Conservation (phyloP, 2,329 filamentous ascomycete species). For the Volutella citrinella region DNA sequence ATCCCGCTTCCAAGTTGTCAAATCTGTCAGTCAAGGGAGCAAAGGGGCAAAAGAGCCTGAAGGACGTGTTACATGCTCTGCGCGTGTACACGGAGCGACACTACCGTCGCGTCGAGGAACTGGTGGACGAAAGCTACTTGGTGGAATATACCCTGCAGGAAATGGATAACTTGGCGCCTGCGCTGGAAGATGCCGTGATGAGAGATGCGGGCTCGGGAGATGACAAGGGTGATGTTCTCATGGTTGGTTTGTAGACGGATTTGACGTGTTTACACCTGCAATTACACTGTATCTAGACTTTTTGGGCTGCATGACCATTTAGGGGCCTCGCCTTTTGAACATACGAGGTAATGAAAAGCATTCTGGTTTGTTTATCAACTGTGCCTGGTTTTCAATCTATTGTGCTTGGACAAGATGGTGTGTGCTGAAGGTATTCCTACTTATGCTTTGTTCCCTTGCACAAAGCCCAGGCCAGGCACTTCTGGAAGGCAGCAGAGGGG, state of each 20-base stretch:
- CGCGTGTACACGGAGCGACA: conserved; percentile 90
- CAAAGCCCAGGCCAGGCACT: too few relatives aligned
- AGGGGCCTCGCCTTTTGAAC: too few relatives aligned
- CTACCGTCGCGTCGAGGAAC: conserved; percentile 82
- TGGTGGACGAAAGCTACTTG: conserved; percentile 91
- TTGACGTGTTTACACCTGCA: conserved; percentile 6
- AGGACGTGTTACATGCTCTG: conserved; percentile 83
- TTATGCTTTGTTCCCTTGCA: too few relatives aligned
- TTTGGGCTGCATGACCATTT: too few relatives aligned
- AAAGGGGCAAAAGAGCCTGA: conserved; percentile 63
- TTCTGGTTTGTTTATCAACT: too few relatives aligned
- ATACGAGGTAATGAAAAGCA: too few relatives aligned
- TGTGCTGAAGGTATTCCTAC: too few relatives aligned
- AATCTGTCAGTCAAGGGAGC: conserved; percentile 61
- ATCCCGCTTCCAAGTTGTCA: conserved; percentile 75
- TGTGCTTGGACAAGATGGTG: too few relatives aligned
- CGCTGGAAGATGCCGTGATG: conserved; percentile 32
- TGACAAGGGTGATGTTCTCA: conserved; percentile 39
- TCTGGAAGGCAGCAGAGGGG: too few relatives aligned
- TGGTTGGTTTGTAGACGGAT: conserved; percentile 32
- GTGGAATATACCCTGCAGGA: conserved; percentile 89
- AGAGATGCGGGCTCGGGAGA: conserved; percentile 36
- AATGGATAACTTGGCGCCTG: conserved; percentile 73
- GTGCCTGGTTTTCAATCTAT: too few relatives aligned
- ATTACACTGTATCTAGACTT: conserved; percentile 9